Percentiles rank a stretch among this genome's conserved stretches.
Conservation (phyloP, 2,329 filamentous ascomycete species). For the Pseudocercospora fijiensis region DNA sequence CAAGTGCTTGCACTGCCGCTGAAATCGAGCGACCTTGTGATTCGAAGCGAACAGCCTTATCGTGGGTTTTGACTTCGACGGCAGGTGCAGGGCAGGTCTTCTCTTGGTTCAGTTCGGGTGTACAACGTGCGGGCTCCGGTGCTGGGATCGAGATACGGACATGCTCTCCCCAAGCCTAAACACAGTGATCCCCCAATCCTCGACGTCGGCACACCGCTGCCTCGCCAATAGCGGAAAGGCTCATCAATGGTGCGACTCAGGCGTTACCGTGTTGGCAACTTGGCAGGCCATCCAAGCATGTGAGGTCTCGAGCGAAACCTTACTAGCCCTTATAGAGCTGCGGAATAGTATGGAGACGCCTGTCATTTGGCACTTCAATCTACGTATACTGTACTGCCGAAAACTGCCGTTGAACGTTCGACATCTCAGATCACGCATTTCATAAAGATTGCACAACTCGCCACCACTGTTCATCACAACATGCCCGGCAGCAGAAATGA, state of each 20-base stretch:
- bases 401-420: neutral
- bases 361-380: neutral
- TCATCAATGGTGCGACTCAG: slow-evolving; percentile 3
- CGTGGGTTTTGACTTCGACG: slow-evolving; percentile 12
- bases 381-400: neutral
- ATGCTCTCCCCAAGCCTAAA: slow-evolving; percentile 4
- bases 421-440: neutral
- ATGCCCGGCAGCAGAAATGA: neutral
- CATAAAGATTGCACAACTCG: neutral
- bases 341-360: neutral
- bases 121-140: slow-evolving; percentile 9
- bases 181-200: slow-evolving; percentile 8
- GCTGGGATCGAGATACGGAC: slow-evolving; percentile 17
- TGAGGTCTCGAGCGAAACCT: neutral
- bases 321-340: too few relatives aligned
- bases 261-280: too few relatives aligned
- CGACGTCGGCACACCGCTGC: slow-evolving; percentile 5
- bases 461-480: neutral
- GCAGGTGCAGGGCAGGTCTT: slow-evolving; percentile 16
- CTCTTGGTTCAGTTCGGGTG: slow-evolving; percentile 11
- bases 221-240: neutral
- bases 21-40: neutral
- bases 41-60: slow-evolving; percentile 10
- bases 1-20: slow-evolving; percentile 5
- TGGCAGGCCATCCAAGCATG: slow-evolving; percentile 7